Evolutionary conservation across 768 basidiomycete species (phyloP).

Genomic region (Mycena olivaceomarginata): DNA sequence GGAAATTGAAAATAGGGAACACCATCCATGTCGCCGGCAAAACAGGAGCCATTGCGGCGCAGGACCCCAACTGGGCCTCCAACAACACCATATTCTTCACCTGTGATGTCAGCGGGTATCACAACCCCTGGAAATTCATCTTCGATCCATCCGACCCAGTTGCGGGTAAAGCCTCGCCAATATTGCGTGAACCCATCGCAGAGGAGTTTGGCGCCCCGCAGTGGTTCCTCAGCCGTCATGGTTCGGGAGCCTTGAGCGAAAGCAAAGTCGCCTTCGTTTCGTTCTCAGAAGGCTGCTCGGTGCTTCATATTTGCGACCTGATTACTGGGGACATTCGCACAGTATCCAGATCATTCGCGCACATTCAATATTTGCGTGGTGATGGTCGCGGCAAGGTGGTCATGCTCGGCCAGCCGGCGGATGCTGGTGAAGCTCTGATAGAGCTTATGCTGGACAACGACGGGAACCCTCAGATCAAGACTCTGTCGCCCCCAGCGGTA

Average conservation of each 20-base stretch:
- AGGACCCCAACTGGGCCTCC: conserved; percentile 28
- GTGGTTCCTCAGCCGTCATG: conserved; percentile 21
- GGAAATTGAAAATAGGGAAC: background rate
- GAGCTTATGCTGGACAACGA: background rate
- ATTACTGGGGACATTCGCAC: background rate
- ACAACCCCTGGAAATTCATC: conserved; percentile 24
- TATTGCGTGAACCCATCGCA: background rate
- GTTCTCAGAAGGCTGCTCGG: conserved; percentile 11
- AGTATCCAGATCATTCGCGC: background rate
- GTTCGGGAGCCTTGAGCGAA: conserved; percentile 14
- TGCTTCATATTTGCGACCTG: conserved; percentile 21
- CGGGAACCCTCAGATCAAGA: background rate
- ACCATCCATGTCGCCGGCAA: conserved; percentile 7
- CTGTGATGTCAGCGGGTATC: conserved; percentile 11
- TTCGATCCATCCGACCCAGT: background rate
- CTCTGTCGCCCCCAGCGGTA: background rate
- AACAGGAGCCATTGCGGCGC: background rate
- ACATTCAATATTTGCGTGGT: conserved; percentile 12
- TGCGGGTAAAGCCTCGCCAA: conserved; percentile 4
- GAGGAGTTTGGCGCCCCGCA: conserved; percentile 27
- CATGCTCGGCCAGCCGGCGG: conserved; percentile 21
- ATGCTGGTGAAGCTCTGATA: conserved; percentile 19
- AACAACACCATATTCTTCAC: conserved; percentile 13
- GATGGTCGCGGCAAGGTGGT: background rate
- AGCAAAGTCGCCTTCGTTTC: conserved; percentile 10